Evolutionary conservation across 2,329 filamentous ascomycete species (phyloP), one percentile per base, ranked within the genome.

Genomic region (Pseudogymnoascus sp.): DNA sequence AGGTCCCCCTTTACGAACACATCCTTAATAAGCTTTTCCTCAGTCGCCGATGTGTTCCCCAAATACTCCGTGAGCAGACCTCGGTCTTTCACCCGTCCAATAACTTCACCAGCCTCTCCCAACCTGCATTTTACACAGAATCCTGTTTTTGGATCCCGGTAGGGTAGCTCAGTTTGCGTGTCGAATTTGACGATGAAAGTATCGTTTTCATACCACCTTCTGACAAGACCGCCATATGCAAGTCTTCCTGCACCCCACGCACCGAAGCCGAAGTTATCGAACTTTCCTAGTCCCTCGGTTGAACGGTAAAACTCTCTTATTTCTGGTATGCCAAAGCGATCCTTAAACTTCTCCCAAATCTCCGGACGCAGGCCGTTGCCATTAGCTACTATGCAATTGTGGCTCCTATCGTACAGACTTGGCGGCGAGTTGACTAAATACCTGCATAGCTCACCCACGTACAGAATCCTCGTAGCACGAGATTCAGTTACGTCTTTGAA

Each of bases 371-470:
- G 67, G 0, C 79, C 79, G 60, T 81, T 82, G 0, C 79, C 79
- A n/a, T 68, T 67, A 2, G 76, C 78, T 1, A 77, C 73, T 22
- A 76, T 77, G 63, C 77, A 77, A 3, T 72, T 69, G 66, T 82
- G 79, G 19, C 73, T 69, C 11, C 70, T 69, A 64, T 81, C 79
- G 25, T 78, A 78, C 0, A 76, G 75, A 0, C 76, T 75, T 0
- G 77, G 73, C 0, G 78, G 75, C 0, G 75, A 73, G 19, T 75
- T 72, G 8, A 81, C 70, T 1, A 82, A 73, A 63, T 81, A 82
- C 5, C 79, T 73, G 63, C 77, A 80, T 5, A 80, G 68, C 67
- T 82, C 79, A 30, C 79, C 79, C 16, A 82, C 79, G 62, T 76
- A 80, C 3, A 79, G 64, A 19, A 79, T 75, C 1, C 76, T 70